Conservation (phyloP, 148 eudicot genomes). For the Nepenthes mirabilis region DNA sequence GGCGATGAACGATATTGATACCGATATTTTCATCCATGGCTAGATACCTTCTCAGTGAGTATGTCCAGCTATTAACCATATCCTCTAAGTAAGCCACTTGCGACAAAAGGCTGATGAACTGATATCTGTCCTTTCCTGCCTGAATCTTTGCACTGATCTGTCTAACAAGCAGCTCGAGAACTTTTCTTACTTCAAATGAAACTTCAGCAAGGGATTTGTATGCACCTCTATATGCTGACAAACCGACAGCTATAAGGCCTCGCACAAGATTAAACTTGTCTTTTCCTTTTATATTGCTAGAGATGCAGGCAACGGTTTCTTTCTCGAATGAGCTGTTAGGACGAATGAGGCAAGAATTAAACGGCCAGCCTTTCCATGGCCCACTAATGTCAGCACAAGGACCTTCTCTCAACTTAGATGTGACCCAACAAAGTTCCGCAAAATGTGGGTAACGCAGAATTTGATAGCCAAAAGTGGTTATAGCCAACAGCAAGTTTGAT, state of each 20-base stretch:
- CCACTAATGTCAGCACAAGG: constrained; percentile 58
- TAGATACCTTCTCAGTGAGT: constrained; percentile 60
- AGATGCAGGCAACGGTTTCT: constrained; percentile 26
- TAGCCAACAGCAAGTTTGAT: constrained; percentile 46
- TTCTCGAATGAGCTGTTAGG: constrained; percentile 32
- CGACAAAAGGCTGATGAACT: constrained; percentile 61
- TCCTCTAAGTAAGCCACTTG: constrained; percentile 92
- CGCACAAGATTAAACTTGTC: constrained; percentile 54
- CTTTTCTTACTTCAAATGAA: constrained; percentile 61
- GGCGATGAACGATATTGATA: too few relatives aligned
- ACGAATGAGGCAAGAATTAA: constrained; percentile 78
- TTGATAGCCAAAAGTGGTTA: constrained; percentile 68
- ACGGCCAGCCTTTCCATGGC: constrained; percentile 98
- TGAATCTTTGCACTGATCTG: constrained; percentile 58
- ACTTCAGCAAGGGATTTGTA: constrained; percentile 66
- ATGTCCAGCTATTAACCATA: constrained; percentile 74
- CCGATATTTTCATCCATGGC: too few relatives aligned
- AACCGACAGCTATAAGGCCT: constrained; percentile 80
- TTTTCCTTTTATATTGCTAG: constrained; percentile 29
- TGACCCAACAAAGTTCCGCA: constrained; percentile 96
- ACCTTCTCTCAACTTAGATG: constrained; percentile 88
- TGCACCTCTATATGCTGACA: constrained; percentile 75
- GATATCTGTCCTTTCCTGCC: constrained; percentile 56
- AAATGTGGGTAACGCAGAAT: constrained; percentile 83
- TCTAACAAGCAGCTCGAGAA: constrained; percentile 57